Evolutionary conservation across 75 land plant genomes (phyloP).

Genomic region (Pinus tabuliformis): DNA sequence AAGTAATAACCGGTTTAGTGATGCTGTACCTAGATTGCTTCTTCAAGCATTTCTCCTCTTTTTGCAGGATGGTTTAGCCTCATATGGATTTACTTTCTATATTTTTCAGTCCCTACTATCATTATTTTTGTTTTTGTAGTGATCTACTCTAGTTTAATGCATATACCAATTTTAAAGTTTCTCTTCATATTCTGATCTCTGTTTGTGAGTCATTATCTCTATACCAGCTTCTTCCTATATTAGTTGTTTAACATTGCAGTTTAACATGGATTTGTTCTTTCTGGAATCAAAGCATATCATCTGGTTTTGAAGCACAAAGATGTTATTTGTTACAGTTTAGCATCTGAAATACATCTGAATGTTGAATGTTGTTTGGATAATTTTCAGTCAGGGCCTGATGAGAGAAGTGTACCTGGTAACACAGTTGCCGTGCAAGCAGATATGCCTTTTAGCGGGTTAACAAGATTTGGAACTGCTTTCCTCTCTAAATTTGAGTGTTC

Average conservation of each 20-base stretch:
- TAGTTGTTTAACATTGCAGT: neutral
- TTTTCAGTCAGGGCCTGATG: conserved; percentile 88
- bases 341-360: neutral
- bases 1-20: neutral
- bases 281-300: too few species aligned
- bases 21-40: neutral
- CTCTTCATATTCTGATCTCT: neutral
- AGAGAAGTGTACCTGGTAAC: conserved; percentile 93
- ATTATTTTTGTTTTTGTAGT: neutral
- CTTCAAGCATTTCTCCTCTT: neutral
- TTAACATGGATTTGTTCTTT: neutral
- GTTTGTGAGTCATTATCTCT: neutral
- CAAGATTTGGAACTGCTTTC: conserved; percentile 89
- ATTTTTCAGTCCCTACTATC: neutral
- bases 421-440: conserved; percentile 95
- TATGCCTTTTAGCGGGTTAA: conserved; percentile 92
- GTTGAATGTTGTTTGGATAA: conserved; percentile 4
- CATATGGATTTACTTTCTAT: neutral
- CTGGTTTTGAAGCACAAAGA: neutral
- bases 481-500: conserved; percentile 94
- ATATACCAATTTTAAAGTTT: neutral
- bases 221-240: neutral
- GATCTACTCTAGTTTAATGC: neutral
- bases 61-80: neutral
- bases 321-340: neutral